phyloP scores from a whole-genome alignment of 1,284 basidiomycete species.

The Leccinum proliferum region DNA sequence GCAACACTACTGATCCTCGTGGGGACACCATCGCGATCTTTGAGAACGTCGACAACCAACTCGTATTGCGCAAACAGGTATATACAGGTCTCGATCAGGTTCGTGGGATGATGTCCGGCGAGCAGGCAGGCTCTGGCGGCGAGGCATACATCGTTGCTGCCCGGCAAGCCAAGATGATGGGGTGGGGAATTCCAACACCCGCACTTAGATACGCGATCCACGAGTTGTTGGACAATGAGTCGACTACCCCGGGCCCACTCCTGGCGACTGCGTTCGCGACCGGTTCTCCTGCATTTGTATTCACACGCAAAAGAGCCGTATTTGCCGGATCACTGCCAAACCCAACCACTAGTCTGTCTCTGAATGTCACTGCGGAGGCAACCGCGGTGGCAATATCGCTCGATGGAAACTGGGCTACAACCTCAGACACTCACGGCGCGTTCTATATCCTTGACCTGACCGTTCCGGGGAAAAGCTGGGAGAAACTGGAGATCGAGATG shows the following conservation, averaged over 20 bases:
- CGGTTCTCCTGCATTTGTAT: neutral
- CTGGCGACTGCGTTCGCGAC: too few relatives aligned
- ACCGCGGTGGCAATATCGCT: constrained; percentile 10
- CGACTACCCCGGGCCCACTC: too few relatives aligned
- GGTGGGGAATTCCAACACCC: too few relatives aligned
- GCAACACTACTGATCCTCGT: constrained; percentile 35
- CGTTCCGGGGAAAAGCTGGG: constrained; percentile 6
- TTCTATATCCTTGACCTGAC: constrained; percentile 15
- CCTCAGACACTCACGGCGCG: constrained; percentile 1
- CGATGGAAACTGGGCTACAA: constrained; percentile 15
- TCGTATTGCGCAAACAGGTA: constrained; percentile 45
- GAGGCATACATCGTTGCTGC: constrained; percentile 54
- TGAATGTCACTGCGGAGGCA: neutral
- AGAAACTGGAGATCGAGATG: neutral
- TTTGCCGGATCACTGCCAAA: neutral
- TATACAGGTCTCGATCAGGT: constrained; percentile 62
- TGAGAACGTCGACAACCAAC: constrained; percentile 38
- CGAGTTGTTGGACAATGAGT: too few relatives aligned
- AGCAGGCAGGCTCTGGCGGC: constrained; percentile 34
- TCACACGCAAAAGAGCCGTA: neutral
- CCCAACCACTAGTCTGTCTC: neutral
- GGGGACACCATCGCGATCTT: constrained; percentile 65
- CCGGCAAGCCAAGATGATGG: too few relatives aligned
- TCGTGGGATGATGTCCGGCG: constrained; percentile 56
- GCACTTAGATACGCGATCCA: too few relatives aligned